A percentile compares a stretch with the other conserved stretches of the same genome.
Evolutionary conservation across 176 grass and related monocot species (phyloP).

Genomic region (Triticum timopheevii): DNA sequence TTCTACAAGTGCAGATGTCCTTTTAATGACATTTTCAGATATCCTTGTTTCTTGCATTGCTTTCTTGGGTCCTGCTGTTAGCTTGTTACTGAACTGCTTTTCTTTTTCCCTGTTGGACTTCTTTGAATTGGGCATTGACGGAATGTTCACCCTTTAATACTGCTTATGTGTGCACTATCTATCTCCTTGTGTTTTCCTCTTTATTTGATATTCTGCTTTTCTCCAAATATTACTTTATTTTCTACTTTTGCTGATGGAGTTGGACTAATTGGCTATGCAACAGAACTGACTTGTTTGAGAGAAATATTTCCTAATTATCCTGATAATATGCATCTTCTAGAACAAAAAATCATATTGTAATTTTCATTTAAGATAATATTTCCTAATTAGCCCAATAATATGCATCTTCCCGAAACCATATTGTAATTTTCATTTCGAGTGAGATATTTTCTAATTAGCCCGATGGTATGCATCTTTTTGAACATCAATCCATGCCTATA

Average conservation of each 20-base stretch:
- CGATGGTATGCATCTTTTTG: neutral
- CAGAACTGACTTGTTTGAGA: neutral
- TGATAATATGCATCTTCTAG: neutral
- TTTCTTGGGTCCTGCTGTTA: conserved; percentile 8
- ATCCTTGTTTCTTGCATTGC: neutral
- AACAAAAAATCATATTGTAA: neutral
- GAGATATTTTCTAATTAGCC: neutral
- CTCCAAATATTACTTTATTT: neutral
- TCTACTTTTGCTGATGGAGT: neutral
- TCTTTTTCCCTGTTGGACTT: neutral
- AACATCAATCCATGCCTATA: neutral
- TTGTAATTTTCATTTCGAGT: neutral
- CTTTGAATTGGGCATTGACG: neutral
- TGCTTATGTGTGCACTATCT: conserved; percentile 11
- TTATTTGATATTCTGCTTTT: neutral
- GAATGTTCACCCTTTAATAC: neutral
- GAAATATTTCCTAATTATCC: neutral
- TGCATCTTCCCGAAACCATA: neutral
- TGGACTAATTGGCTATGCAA: neutral
- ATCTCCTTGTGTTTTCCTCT: neutral
- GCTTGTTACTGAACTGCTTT: neutral
- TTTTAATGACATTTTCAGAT: conserved; percentile 3
- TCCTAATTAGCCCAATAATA: neutral
- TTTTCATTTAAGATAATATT: neutral
- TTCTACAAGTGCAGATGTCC: neutral